Percentiles rank a stretch among this genome's conserved stretches.
phyloP scores from a whole-genome alignment of 495 filamentous ascomycete species.

The Aspergillus kassunensis region DNA sequence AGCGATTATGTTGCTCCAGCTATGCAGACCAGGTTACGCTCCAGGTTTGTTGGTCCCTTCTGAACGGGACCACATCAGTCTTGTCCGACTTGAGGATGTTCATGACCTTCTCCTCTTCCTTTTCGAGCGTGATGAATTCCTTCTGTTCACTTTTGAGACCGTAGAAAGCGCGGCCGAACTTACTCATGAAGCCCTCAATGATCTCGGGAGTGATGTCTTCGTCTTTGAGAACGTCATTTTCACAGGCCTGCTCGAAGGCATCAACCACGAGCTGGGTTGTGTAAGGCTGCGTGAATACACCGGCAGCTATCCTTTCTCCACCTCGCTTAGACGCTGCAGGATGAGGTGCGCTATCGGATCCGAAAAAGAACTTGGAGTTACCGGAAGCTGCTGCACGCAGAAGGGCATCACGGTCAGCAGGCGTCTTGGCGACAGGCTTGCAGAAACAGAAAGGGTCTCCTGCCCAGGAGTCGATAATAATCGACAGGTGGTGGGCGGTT shows the following conservation, averaged over 20 bases:
- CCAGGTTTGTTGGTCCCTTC: slow-evolving; percentile 64
- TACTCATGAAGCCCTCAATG: slow-evolving; percentile 70
- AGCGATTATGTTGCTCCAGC: not conserved
- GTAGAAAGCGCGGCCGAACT: slow-evolving; percentile 75
- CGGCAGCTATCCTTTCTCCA: slow-evolving; percentile 64
- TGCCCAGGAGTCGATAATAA: slow-evolving; percentile 72
- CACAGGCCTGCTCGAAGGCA: slow-evolving; percentile 66
- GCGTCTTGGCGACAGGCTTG: slow-evolving; percentile 77
- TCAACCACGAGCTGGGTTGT: slow-evolving; percentile 70
- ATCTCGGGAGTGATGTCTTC: slow-evolving; percentile 66
- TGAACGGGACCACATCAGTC: slow-evolving; percentile 68
- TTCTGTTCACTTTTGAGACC: slow-evolving; percentile 43
- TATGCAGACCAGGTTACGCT: slow-evolving; percentile 45
- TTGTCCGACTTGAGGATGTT: slow-evolving; percentile 46
- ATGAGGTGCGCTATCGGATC: slow-evolving; percentile 71
- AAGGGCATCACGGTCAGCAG: slow-evolving; percentile 71
- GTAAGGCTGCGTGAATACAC: slow-evolving; percentile 89
- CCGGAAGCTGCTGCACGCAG: slow-evolving; percentile 63
- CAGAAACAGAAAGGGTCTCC: slow-evolving; percentile 80
- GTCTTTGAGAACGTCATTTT: slow-evolving; percentile 60
- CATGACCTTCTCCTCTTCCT: slow-evolving; percentile 54
- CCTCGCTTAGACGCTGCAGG: slow-evolving; percentile 67
- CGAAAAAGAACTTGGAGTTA: slow-evolving; percentile 78
- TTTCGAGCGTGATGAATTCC: slow-evolving; percentile 59
- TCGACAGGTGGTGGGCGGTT: slow-evolving; percentile 74